phyloP scores from a whole-genome alignment of 345 rosid genomes.

The Citrus mangshanensis region DNA sequence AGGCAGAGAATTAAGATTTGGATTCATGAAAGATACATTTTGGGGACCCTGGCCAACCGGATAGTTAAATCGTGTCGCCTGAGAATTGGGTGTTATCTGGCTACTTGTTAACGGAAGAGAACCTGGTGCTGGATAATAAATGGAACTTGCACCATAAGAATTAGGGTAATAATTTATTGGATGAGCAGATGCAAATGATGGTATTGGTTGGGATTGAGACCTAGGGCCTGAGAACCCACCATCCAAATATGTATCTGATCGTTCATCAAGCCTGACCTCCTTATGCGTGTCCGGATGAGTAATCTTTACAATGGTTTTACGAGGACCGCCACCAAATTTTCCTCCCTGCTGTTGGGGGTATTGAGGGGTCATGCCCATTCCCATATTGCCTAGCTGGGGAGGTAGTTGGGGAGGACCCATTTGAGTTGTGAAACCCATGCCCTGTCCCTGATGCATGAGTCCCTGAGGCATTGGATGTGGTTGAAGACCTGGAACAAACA shows the following conservation, averaged over 20 bases:
- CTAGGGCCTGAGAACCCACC: conserved; percentile 52
- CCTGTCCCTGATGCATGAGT: conserved; percentile 83
- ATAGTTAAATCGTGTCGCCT: conserved; percentile 55
- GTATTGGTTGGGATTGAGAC: conserved; percentile 59
- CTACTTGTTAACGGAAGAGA: conserved; percentile 53
- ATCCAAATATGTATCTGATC: conserved; percentile 56
- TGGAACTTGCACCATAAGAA: conserved; percentile 34
- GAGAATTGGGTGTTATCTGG: conserved; percentile 62
- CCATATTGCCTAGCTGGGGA: conserved; percentile 65
- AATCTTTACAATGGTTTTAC: conserved; percentile 74
- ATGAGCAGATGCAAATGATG: conserved; percentile 54
- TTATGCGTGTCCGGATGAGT: conserved; percentile 94
- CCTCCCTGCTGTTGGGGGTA: conserved; percentile 78
- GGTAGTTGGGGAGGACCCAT: conserved; percentile 62
- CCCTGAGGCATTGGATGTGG: conserved; percentile 75
- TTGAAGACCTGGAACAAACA: conserved; percentile 69
- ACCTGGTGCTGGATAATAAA: conserved; percentile 47
- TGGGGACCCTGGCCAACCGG: conserved; percentile 55
- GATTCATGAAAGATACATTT: conserved; percentile 47
- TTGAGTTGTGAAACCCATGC: conserved; percentile 57
- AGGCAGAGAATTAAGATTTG: conserved; percentile 35
- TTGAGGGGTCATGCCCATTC: conserved; percentile 59
- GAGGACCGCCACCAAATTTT: conserved; percentile 56
- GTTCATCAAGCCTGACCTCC: conserved; percentile 85
- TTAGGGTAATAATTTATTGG: conserved; percentile 47